phyloP scores from a whole-genome alignment of 1,284 basidiomycete genomes.

The Rhodotorula sp. region DNA sequence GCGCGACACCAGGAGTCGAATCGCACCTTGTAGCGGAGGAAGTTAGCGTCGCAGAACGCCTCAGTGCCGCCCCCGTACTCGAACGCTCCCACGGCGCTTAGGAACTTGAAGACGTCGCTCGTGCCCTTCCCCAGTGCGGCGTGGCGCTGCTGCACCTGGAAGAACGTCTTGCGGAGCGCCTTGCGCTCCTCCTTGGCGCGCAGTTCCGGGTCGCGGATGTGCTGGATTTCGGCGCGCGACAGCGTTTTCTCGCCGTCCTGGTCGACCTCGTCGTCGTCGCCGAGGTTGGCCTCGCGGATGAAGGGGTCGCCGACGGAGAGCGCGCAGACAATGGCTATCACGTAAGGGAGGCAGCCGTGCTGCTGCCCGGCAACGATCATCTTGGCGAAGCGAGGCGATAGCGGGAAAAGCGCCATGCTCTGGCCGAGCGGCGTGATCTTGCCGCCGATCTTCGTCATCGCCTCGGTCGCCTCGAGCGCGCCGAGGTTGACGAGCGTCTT shows the following conservation, averaged over 20 bases:
- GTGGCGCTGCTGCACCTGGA: conserved; percentile 77
- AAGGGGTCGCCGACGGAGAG: conserved; percentile 96
- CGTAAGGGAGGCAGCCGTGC: conserved; percentile 86
- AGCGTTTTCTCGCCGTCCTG: conserved; percentile 48
- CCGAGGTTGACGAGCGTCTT: conserved; percentile 77
- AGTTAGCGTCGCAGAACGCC: conserved; percentile 84
- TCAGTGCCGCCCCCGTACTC: conserved; percentile 80
- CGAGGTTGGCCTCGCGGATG: conserved; percentile 73
- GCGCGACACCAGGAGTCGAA: no score
- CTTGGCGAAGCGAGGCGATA: conserved; percentile 88
- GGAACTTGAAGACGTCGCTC: conserved; percentile 84
- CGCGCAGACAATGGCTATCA: conserved; percentile 87
- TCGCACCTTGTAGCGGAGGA: conserved; percentile 82
- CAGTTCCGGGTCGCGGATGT: conserved; percentile 63
- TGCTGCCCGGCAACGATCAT: conserved; percentile 93
- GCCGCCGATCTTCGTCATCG: conserved; percentile 52
- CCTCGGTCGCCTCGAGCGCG: conserved; percentile 63
- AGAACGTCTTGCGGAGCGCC: conserved; percentile 70
- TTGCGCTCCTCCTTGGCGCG: conserved; percentile 69
- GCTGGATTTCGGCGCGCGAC: conserved; percentile 56
- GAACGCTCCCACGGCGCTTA: conserved; percentile 94
- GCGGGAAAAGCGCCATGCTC: conserved; percentile 89
- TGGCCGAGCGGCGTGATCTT: conserved; percentile 85
- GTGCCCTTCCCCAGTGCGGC: conserved; percentile 76
- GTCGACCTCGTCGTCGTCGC: conserved; percentile 55